These are phyloP conservation scores for Murraya koenigii DNA, from an alignment of 345 rosid genomes.

Conservation along the genomic window DNA sequence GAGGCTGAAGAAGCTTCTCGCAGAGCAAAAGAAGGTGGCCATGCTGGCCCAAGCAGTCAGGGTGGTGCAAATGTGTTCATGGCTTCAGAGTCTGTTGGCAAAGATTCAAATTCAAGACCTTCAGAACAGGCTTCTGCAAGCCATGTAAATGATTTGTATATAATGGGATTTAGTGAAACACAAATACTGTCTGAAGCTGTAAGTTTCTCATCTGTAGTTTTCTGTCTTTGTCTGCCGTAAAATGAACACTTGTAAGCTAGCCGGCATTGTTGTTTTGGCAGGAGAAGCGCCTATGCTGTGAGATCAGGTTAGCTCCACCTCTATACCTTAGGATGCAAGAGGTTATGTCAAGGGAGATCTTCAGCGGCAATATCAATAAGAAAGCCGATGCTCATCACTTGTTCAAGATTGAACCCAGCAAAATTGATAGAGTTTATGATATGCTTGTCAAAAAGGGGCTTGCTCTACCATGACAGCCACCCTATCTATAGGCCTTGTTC, in stretches of 20 bases:
- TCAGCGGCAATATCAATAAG: constrained; percentile 66
- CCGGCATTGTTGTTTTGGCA: constrained; percentile 30
- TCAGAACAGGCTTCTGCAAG: constrained; percentile 60
- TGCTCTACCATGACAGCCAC: constrained; percentile 48
- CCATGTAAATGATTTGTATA: constrained; percentile 54
- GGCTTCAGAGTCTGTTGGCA: constrained; percentile 38
- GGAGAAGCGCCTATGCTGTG: constrained; percentile 87
- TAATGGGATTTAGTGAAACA: constrained; percentile 53
- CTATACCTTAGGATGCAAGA: constrained; percentile 86
- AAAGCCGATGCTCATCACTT: constrained; percentile 74
- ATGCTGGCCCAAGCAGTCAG: constrained; percentile 46
- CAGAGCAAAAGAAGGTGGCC: constrained; percentile 65
- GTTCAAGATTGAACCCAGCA: constrained; percentile 78
- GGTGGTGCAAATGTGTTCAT: constrained; percentile 39
- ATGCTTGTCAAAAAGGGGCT: constrained; percentile 94
- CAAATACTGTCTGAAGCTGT: constrained; percentile 85
- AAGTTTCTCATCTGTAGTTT: constrained; percentile 23
- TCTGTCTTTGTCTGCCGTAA: neutral
- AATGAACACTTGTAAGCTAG: too few relatives aligned
- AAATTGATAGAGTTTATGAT: constrained; percentile 81
- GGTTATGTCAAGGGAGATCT: constrained; percentile 68
- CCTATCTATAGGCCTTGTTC: neutral
- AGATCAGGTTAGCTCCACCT: constrained; percentile 69
- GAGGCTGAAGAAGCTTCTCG: constrained; percentile 75
- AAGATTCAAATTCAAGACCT: constrained; percentile 42